Evolutionary conservation across 768 basidiomycete genomes (phyloP), one percentile per base, ranked within the genome.

Genomic region (Pleurotus citrinopileatus): DNA sequence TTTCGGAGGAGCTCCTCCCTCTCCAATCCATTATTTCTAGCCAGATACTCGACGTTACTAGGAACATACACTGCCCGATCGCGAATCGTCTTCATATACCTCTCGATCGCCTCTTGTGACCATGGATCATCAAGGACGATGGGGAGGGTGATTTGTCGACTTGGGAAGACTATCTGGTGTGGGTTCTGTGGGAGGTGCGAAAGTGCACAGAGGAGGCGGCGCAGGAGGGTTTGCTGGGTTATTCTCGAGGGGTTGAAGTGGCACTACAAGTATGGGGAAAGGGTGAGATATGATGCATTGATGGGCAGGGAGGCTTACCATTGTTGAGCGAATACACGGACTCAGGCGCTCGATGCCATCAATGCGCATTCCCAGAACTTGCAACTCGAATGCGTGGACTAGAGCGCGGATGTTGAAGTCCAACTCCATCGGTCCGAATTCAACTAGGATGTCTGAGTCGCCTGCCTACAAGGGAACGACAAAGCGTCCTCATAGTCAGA

Each of bases 11-110:
- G 77, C 29, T 80, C 81, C 15, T 65, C 63, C 1, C 72, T 58
- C 4, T 73, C 72, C 12, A 86, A 66, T 0, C 84, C 84, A 58
- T 86, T 87, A 40, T 84, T 86, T 34, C 68, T 70, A 0, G 83
- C 83, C 1, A 88, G 73, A 59, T 87, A 87, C 34, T 84, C 80
- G 29, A 87, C 68, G 58, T 89, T 88, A 62, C 80, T 83, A 0
- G 86, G 87, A 0, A 89, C 68, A 64, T 88, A 89, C 1, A 80
- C 81, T 0, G 86, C 85, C 46, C 76, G 76, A 43, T 77, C 72
- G 8, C 87, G 70, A 0, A 71, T 79, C 0, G 78, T 76, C 5
- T 64, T 67, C 77, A 80, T 83, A 63, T 89, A 86, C 19, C 78
- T 72, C 40, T 75, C 63, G 23, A 86, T 68, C 3, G 84, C 83